Conservation (phyloP, 2,329 filamentous ascomycete genomes). For the Calonectria multiphialidica region DNA sequence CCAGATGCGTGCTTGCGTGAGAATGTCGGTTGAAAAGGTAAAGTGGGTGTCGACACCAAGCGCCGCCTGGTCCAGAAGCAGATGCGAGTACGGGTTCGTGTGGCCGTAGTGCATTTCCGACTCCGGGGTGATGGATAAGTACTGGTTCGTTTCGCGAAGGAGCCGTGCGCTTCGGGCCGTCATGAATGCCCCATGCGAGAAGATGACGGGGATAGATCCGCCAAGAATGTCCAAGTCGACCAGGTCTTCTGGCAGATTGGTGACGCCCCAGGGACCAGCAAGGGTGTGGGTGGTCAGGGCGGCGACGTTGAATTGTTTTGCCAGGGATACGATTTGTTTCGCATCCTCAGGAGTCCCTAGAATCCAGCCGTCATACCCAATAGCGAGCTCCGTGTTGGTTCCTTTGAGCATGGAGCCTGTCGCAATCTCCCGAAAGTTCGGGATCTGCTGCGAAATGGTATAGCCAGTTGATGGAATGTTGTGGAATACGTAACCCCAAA, state of each 20-base stretch:
- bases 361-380: constrained; percentile 56
- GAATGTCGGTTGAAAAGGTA: constrained; percentile 62
- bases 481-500: constrained; percentile 59
- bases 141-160: constrained; percentile 62
- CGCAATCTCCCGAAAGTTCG: constrained; percentile 54
- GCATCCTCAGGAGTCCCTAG: constrained; percentile 43
- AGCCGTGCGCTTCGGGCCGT: constrained; percentile 53
- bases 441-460: constrained; percentile 51
- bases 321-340: constrained; percentile 47
- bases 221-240: constrained; percentile 55
- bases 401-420: constrained; percentile 38
- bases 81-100: constrained; percentile 56
- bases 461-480: constrained; percentile 46
- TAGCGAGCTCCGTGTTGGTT: constrained; percentile 51
- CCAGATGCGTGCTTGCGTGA: constrained; percentile 67
- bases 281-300: constrained; percentile 61
- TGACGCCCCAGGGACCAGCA: constrained; percentile 52
- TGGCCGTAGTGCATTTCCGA: constrained; percentile 72
- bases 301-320: constrained; percentile 54
- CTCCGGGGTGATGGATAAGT: constrained; percentile 69
- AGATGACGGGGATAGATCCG: constrained; percentile 60
- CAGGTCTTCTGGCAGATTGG: constrained; percentile 55
- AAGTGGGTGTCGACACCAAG: constrained; percentile 68
- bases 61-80: constrained; percentile 62
- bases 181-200: constrained; percentile 64